Evolutionary conservation across 2,329 filamentous ascomycete genomes (phyloP).

Genomic region (Calonectria hawksworthii): DNA sequence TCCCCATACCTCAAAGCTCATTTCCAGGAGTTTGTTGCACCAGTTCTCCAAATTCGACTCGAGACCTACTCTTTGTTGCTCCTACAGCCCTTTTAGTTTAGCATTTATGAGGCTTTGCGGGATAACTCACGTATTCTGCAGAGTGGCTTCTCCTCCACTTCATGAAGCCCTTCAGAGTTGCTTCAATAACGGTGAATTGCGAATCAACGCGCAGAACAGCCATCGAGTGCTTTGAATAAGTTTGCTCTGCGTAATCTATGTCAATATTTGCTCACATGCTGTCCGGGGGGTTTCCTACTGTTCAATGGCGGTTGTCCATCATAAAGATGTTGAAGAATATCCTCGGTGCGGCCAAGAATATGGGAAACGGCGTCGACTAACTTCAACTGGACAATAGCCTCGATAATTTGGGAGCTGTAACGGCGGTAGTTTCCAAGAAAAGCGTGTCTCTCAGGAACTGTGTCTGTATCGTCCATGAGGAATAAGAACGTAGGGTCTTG

Average conservation of each 20-base stretch:
- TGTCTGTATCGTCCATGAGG: conserved; percentile 94
- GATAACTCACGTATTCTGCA: conserved; percentile 48
- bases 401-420: conserved; percentile 90
- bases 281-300: conserved; percentile 58
- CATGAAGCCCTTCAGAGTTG: conserved; percentile 88
- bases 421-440: conserved; percentile 96
- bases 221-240: conserved; percentile 78
- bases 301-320: conserved; percentile 77
- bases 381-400: conserved; percentile 85
- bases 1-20: conserved; percentile 74
- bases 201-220: conserved; percentile 87
- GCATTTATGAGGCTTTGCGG: background rate
- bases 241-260: conserved; percentile 57
- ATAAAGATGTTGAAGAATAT: conserved; percentile 81
- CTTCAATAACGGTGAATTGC: conserved; percentile 90
- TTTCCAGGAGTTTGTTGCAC: conserved; percentile 79
- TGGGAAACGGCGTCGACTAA: conserved; percentile 89
- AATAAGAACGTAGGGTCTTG: conserved; percentile 85
- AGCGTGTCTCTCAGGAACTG: conserved; percentile 90
- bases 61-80: conserved; percentile 69
- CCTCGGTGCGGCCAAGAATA: conserved; percentile 85
- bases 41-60: conserved; percentile 77
- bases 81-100: conserved; percentile 46
- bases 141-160: conserved; percentile 73
- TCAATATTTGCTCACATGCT: background rate